Conservation (phyloP, 1,284 basidiomycete species). For the Laetiporus sulphureus region DNA sequence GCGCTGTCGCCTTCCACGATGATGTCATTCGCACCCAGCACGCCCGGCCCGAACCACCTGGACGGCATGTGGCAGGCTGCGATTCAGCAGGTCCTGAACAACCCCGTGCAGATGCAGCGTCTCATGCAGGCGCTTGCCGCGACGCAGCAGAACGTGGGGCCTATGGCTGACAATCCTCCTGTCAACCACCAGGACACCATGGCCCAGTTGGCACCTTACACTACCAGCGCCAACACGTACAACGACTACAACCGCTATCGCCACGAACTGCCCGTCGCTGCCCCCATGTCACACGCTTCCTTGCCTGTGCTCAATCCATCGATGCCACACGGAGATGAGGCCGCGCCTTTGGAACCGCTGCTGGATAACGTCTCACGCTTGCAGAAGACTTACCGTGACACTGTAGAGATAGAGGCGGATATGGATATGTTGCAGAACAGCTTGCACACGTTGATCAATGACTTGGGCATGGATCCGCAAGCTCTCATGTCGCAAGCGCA, state of each 20-base stretch:
- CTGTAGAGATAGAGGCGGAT: conserved; percentile 64
- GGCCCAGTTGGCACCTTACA: conserved; percentile 27
- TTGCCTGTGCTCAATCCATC: conserved; percentile 12
- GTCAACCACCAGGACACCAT: conserved; percentile 2
- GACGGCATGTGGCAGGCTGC: conserved; percentile 55
- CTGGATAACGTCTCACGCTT: conserved; percentile 33
- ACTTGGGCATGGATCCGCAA: conserved; percentile 56
- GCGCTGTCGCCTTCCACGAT: conserved; percentile 14
- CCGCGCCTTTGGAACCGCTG: conserved; percentile 31
- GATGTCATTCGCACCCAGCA: conserved; percentile 17
- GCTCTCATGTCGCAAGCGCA: conserved; percentile 24
- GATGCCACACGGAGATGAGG: conserved; percentile 18
- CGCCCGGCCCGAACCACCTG: conserved; percentile 13
- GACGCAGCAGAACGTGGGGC: conserved; percentile 25
- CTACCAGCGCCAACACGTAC: conserved; percentile 15
- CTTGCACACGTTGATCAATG: conserved; percentile 69
- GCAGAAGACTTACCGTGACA: conserved; percentile 53
- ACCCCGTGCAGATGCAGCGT: conserved; percentile 64
- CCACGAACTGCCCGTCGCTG: conserved; percentile 13
- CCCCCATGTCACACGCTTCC: conserved; percentile 17
- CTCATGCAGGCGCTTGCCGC: conserved; percentile 52
- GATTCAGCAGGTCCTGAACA: conserved; percentile 52
- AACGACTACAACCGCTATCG: conserved; percentile 15
- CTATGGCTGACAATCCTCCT: conserved; percentile 3
- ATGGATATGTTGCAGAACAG: conserved; percentile 67